Evolutionary conservation across 495 filamentous ascomycete species (phyloP).

Genomic region (Achaetomiella virescens): DNA sequence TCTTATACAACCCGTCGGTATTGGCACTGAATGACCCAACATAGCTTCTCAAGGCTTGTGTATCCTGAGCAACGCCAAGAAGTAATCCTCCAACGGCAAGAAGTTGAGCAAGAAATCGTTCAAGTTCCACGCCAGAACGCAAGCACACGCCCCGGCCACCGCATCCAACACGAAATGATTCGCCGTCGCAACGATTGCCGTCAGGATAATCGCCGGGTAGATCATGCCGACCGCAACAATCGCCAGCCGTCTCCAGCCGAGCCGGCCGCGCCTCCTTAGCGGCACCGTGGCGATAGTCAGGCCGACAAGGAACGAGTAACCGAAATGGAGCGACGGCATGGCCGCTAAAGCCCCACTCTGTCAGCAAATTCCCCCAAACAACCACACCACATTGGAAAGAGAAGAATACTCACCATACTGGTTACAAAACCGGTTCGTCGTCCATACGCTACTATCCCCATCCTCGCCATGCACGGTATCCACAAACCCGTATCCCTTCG

Average conservation of each 20-base stretch:
- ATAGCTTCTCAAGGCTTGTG: constrained; percentile 21
- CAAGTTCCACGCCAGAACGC: constrained; percentile 25
- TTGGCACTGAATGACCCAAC: too few relatives aligned
- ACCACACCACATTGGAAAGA: not conserved
- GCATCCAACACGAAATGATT: constrained; percentile 72
- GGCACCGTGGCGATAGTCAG: constrained; percentile 52
- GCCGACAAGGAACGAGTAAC: constrained; percentile 71
- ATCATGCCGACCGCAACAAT: constrained; percentile 49
- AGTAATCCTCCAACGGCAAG: constrained; percentile 27
- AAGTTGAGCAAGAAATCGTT: constrained; percentile 26
- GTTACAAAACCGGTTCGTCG: constrained; percentile 62
- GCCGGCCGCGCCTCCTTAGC: constrained; percentile 19
- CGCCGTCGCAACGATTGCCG: constrained; percentile 64
- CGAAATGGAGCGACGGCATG: constrained; percentile 78
- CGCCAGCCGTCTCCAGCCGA: constrained; percentile 25
- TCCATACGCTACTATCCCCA: constrained; percentile 55
- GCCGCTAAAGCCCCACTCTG: constrained; percentile 41
- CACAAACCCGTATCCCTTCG: constrained; percentile 55
- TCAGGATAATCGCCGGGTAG: constrained; percentile 60
- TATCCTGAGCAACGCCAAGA: constrained; percentile 24
- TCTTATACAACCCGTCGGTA: too few relatives aligned
- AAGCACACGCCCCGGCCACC: constrained; percentile 50
- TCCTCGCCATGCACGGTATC: constrained; percentile 70
- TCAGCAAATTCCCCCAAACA: not conserved
- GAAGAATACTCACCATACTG: constrained; percentile 22